These are phyloP conservation scores for Vitellaria paradoxa DNA, from an alignment of 179 eudicot species.

Conservation along the genomic window DNA sequence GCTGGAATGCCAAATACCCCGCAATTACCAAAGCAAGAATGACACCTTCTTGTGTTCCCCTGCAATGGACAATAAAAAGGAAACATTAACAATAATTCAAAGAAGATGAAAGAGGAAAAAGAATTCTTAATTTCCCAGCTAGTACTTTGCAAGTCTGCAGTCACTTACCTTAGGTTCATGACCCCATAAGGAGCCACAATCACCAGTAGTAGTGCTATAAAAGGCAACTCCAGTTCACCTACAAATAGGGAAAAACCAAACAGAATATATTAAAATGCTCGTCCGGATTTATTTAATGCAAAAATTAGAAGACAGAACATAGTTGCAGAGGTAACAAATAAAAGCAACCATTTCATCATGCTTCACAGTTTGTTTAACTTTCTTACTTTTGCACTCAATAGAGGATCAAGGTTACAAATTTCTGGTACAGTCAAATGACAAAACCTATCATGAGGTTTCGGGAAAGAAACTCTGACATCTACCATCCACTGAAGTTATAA, in stretches of 20 bases:
- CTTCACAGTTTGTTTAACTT: not conserved
- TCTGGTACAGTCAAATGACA: not conserved
- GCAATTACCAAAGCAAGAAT: constrained; percentile 63
- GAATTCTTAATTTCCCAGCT: no score
- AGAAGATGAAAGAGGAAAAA: not conserved
- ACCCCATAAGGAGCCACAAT: constrained; percentile 56
- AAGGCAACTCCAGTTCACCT: constrained; percentile 94
- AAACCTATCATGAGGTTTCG: constrained; percentile 1
- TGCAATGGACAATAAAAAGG: constrained; percentile 29
- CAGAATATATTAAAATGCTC: constrained; percentile 7
- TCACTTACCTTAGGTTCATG: constrained; percentile 62
- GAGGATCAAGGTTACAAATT: not conserved
- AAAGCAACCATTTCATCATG: not conserved
- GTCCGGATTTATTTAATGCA: not conserved
- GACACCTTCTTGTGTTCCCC: constrained; percentile 73
- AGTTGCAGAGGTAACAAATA: constrained; percentile 6
- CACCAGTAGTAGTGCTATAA: constrained; percentile 58
- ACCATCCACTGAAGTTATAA: not conserved
- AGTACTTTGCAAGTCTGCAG: not conserved
- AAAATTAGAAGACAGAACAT: not conserved
- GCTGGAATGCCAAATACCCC: constrained; percentile 78
- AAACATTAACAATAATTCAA: constrained; percentile 7
- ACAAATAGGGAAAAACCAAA: constrained; percentile 19
- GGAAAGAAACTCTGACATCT: not conserved
- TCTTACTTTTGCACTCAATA: not conserved